A percentile compares a stretch with the other conserved stretches of the same genome.
phyloP scores from a whole-genome alignment of 768 basidiomycete species.

The Leccinellum rugosiceps region DNA sequence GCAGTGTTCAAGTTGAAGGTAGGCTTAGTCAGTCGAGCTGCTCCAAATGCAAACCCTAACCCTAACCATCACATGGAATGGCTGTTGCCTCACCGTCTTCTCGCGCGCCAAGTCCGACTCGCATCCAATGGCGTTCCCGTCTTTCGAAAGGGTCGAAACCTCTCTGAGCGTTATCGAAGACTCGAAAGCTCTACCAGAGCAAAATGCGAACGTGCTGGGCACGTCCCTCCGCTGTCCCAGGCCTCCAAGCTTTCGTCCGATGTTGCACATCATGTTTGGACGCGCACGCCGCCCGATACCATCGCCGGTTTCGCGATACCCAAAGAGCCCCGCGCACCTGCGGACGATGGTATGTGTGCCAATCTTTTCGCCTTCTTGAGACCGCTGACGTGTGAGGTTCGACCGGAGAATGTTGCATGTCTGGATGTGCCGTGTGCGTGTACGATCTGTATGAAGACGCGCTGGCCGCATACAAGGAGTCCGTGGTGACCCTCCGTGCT shows the following conservation, averaged over 20 bases:
- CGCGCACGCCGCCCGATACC: slow-evolving; percentile 4
- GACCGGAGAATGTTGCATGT: slow-evolving; percentile 86
- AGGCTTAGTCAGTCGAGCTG: slow-evolving; percentile 1
- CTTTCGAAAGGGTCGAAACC: slow-evolving; percentile 51
- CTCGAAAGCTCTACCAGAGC: slow-evolving; percentile 53
- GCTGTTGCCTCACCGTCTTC: neutral
- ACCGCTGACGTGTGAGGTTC: neutral
- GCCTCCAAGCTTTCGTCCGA: neutral
- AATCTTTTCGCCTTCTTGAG: neutral
- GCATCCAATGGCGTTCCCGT: neutral
- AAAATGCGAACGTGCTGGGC: slow-evolving; percentile 36
- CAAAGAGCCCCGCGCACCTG: slow-evolving; percentile 56
- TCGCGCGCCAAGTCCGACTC: slow-evolving; percentile 1
- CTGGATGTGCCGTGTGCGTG: slow-evolving; percentile 88
- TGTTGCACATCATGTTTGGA: neutral
- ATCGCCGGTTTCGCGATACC: slow-evolving; percentile 46
- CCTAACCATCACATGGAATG: slow-evolving; percentile 8
- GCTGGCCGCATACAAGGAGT: slow-evolving; percentile 55
- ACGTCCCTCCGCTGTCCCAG: slow-evolving; percentile 26
- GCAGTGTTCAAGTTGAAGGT: neutral
- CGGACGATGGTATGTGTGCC: slow-evolving; percentile 55
- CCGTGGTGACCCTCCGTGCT: slow-evolving; percentile 47
- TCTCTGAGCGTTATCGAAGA: slow-evolving; percentile 51
- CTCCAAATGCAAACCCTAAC: neutral
- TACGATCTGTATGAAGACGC: slow-evolving; percentile 85